These are phyloP conservation scores for Spergularia marina DNA, from an alignment of 148 eudicot genomes.

Conservation along the genomic window DNA sequence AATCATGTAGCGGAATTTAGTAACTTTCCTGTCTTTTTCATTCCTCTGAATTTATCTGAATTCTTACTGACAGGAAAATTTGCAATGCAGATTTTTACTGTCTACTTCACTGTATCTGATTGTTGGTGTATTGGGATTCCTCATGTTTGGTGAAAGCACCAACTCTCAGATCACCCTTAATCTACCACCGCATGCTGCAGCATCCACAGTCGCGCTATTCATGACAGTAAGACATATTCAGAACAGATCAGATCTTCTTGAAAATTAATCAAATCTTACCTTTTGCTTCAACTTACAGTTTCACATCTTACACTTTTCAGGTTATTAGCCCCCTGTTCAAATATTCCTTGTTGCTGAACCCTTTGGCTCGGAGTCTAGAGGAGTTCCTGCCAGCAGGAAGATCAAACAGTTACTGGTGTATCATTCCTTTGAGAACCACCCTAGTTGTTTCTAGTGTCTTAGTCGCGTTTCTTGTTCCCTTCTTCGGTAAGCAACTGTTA, in stretches of 20 bases:
- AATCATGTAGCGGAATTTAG: constrained; percentile 36
- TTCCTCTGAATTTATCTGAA: neutral
- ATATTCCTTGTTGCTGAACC: constrained; percentile 72
- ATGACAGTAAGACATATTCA: constrained; percentile 53
- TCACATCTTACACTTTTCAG: constrained; percentile 31
- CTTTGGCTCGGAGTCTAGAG: constrained; percentile 71
- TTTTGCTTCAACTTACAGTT: neutral
- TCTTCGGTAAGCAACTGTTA: constrained; percentile 45
- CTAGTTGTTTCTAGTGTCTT: constrained; percentile 61
- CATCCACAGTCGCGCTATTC: constrained; percentile 66
- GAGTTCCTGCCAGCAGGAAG: constrained; percentile 52
- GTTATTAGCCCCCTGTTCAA: constrained; percentile 71
- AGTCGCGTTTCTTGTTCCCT: constrained; percentile 67
- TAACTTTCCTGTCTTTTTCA: neutral
- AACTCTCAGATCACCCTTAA: constrained; percentile 76
- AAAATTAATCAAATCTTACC: neutral
- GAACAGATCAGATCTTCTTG: neutral
- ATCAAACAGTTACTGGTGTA: constrained; percentile 44
- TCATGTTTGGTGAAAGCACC: constrained; percentile 81
- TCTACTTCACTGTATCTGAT: constrained; percentile 56
- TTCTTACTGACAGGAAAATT: neutral
- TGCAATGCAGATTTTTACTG: constrained; percentile 58
- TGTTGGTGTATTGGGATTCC: constrained; percentile 71
- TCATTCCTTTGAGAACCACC: constrained; percentile 50
- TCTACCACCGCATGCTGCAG: constrained; percentile 51